A percentile compares a stretch with the other conserved stretches of the same genome.
phyloP scores from a whole-genome alignment of 495 filamentous ascomycete species.

The Aspergillus coremiiformis region DNA sequence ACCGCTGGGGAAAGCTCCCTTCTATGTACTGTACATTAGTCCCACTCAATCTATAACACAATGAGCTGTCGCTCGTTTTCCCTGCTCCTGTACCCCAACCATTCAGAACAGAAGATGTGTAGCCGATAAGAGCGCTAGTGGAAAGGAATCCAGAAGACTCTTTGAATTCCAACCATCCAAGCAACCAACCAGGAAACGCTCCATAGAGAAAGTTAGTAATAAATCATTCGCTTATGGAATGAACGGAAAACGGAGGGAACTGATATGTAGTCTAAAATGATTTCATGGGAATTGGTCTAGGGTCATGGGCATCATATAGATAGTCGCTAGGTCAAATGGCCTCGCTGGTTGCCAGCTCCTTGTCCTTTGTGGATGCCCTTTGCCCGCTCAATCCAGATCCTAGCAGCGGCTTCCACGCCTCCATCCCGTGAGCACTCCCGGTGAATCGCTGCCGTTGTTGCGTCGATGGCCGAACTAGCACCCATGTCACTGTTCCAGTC shows the following conservation, averaged over 20 bases:
- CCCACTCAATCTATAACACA: neutral
- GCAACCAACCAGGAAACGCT: too few species aligned
- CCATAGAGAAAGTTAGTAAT: too few species aligned
- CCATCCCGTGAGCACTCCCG: constrained; percentile 37
- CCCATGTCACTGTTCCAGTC: neutral
- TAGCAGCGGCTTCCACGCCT: constrained; percentile 29
- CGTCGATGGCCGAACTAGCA: neutral
- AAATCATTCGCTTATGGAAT: too few species aligned
- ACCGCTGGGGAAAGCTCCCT: neutral
- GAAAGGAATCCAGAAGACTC: neutral
- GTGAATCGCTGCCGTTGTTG: constrained; percentile 27
- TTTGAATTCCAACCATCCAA: too few species aligned
- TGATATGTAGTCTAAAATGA: too few species aligned
- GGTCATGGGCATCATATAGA: neutral
- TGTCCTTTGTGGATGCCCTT: constrained; percentile 23
- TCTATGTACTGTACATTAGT: neutral
- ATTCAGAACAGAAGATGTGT: neutral
- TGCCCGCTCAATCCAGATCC: constrained; percentile 41
- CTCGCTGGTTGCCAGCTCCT: constrained; percentile 8
- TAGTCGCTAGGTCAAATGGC: constrained; percentile 1
- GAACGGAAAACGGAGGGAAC: too few species aligned
- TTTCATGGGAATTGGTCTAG: too few species aligned
- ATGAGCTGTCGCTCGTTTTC: neutral
- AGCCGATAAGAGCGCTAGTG: neutral
- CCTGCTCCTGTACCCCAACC: neutral